A percentile compares a stretch with the other conserved stretches of the same genome.
phyloP scores from a whole-genome alignment of 371 early-diverging fungal species.

The Apophysomyces elegans region DNA sequence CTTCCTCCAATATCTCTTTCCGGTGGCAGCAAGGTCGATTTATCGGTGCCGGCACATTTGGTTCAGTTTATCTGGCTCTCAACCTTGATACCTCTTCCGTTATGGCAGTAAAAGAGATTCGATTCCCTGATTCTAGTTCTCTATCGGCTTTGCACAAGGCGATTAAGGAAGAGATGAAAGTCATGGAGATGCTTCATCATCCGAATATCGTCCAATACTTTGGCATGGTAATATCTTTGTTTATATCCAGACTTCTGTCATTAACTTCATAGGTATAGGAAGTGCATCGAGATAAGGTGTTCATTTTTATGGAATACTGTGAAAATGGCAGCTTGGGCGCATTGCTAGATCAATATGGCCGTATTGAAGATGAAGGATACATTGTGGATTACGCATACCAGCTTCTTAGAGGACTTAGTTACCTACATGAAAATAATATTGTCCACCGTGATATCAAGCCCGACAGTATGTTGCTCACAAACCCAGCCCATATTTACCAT shows the following conservation, averaged over 20 bases:
- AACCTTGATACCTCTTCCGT: conserved; percentile 87
- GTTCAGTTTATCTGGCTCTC: conserved; percentile 83
- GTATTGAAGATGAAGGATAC: conserved; percentile 76
- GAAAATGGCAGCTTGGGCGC: conserved; percentile 82
- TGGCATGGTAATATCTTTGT: conserved; percentile 63
- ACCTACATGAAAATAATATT: conserved; percentile 85
- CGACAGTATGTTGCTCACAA: conserved; percentile 61
- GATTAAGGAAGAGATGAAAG: conserved; percentile 89
- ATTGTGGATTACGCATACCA: conserved; percentile 82
- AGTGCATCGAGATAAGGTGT: conserved; percentile 89
- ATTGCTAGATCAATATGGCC: conserved; percentile 79
- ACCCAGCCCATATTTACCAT: neutral
- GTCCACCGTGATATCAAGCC: conserved; percentile 95
- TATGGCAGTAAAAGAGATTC: conserved; percentile 93
- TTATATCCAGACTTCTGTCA: neutral
- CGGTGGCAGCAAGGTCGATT: conserved; percentile 89
- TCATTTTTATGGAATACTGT: conserved; percentile 95
- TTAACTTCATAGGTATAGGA: conserved; percentile 47
- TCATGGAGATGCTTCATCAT: conserved; percentile 88
- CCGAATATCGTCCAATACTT: conserved; percentile 91
- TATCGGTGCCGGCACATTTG: conserved; percentile 90
- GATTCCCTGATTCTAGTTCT: conserved; percentile 81
- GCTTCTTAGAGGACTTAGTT: conserved; percentile 87
- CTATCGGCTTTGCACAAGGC: conserved; percentile 70
- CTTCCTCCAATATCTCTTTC: conserved; percentile 74